Conservation (phyloP, 2,329 filamentous ascomycete genomes). For the Aspergillus caelatus region DNA sequence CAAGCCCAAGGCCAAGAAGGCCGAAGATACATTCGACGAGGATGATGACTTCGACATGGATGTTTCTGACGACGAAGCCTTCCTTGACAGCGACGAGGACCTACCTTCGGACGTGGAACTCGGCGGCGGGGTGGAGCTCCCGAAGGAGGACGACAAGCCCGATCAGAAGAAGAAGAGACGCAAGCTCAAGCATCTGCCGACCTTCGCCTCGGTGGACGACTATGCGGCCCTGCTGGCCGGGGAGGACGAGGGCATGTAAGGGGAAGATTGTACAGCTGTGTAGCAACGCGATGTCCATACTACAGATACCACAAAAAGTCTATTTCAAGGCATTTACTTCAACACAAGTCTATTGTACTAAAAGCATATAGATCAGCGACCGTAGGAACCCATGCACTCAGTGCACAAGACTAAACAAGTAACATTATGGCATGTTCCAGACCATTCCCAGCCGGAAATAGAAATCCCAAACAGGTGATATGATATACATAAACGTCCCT, state of each 20-base stretch:
- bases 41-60: slow-evolving; percentile 58
- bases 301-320: slow-evolving; percentile 24
- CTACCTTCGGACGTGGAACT: slow-evolving; percentile 54
- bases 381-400: background rate
- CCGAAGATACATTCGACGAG: slow-evolving; percentile 46
- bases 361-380: background rate
- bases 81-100: slow-evolving; percentile 58
- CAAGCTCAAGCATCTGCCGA: slow-evolving; percentile 86
- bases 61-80: slow-evolving; percentile 49
- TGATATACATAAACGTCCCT: background rate
- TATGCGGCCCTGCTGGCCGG: slow-evolving; percentile 82
- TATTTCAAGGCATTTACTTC: background rate
- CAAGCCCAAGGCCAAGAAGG: slow-evolving; percentile 24
- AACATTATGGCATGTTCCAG: background rate
- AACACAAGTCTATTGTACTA: background rate
- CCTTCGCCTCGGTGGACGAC: slow-evolving; percentile 90
- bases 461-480: background rate
- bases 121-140: slow-evolving; percentile 44
- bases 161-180: slow-evolving; percentile 70
- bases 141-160: slow-evolving; percentile 45
- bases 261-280: slow-evolving; percentile 1
- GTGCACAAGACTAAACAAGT: background rate
- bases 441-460: background rate
- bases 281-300: slow-evolving; percentile 9
- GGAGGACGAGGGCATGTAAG: slow-evolving; percentile 60